These are phyloP conservation scores for Beauveria sp. DNA, from an alignment of 2,329 filamentous ascomycete species.

Conservation along the genomic window DNA sequence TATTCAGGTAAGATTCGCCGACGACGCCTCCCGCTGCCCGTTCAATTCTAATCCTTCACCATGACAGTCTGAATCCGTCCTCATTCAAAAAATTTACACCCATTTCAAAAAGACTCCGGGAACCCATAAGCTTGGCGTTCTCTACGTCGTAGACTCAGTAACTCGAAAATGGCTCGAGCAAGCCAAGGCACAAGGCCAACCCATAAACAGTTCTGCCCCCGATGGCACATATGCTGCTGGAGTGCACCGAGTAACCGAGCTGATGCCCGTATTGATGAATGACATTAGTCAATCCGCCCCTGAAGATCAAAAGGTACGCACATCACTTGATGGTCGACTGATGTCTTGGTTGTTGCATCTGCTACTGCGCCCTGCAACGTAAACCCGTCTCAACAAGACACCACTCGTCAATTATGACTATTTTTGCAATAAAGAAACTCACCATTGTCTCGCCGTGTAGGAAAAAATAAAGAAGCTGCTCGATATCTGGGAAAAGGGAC, in stretches of 20 bases:
- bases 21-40: neutral
- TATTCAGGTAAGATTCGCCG: slow-evolving; percentile 61
- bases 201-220: slow-evolving; percentile 69
- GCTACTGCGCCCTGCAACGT: neutral
- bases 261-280: slow-evolving; percentile 89
- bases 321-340: slow-evolving; percentile 15
- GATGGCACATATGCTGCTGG: slow-evolving; percentile 93
- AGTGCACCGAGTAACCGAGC: slow-evolving; percentile 91
- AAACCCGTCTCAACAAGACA: neutral
- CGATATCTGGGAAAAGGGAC: slow-evolving; percentile 95
- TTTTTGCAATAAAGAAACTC: slow-evolving; percentile 12
- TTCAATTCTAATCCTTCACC: neutral
- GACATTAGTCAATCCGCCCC: slow-evolving; percentile 86
- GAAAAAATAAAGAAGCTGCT: slow-evolving; percentile 90
- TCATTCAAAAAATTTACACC: slow-evolving; percentile 94
- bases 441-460: slow-evolving; percentile 46
- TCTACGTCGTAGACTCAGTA: slow-evolving; percentile 99
- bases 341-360: slow-evolving; percentile 24
- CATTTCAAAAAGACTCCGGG: slow-evolving; percentile 92
- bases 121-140: slow-evolving; percentile 95
- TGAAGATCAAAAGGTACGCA: slow-evolving; percentile 93
- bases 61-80: slow-evolving; percentile 76
- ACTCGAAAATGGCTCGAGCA: slow-evolving; percentile 97
- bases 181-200: slow-evolving; percentile 77
- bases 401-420: slow-evolving; percentile 19